phyloP scores from a whole-genome alignment of 2,329 filamentous ascomycete genomes.

The Aspergillus texensis region DNA sequence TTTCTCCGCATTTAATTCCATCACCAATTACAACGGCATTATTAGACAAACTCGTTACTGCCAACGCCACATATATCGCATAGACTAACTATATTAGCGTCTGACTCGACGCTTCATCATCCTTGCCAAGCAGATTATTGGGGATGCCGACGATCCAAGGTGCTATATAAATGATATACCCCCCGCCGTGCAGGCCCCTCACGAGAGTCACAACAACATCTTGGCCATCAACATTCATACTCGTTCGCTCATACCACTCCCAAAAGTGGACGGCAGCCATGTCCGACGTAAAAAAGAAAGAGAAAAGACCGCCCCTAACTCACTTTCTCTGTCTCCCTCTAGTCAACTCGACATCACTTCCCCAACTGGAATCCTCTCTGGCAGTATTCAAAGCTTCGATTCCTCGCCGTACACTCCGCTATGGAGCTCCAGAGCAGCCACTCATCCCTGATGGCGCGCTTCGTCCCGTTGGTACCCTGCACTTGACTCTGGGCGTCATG shows the following conservation, averaged over 20 bases:
- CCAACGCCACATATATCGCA: too few species aligned
- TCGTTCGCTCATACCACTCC: slow-evolving; percentile 9
- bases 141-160: background rate
- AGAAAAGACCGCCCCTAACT: slow-evolving; percentile 41
- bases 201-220: background rate
- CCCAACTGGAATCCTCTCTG: slow-evolving; percentile 67
- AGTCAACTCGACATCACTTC: slow-evolving; percentile 60
- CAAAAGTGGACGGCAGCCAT: slow-evolving; percentile 8
- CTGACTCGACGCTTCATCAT: background rate
- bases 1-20: background rate
- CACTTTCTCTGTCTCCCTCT: slow-evolving; percentile 61
- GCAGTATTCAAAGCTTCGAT: slow-evolving; percentile 64
- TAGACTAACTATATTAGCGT: too few species aligned
- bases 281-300: slow-evolving; percentile 12
- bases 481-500: slow-evolving; percentile 88
- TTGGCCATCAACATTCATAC: background rate
- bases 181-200: background rate
- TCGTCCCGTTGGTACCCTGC: slow-evolving; percentile 76
- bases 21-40: background rate
- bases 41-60: too few species aligned
- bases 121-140: background rate
- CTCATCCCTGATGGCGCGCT: slow-evolving; percentile 68
- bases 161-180: slow-evolving; percentile 4
- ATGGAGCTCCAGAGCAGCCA: slow-evolving; percentile 13
- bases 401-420: slow-evolving; percentile 17